Evolutionary conservation across 345 rosid genomes (phyloP).

Genomic region (Microthlaspi erraticum): DNA sequence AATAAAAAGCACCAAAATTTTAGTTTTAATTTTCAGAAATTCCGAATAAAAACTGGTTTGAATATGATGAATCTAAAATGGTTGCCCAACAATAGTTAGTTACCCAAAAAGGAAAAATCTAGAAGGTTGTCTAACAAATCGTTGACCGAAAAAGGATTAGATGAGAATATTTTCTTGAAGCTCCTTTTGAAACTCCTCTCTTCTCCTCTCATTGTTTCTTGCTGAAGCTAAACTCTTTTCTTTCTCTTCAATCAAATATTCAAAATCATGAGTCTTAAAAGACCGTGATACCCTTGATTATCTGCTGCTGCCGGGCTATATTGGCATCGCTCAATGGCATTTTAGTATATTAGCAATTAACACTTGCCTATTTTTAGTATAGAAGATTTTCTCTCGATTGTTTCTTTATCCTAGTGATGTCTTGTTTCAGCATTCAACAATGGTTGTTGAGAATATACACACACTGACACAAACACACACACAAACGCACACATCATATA

Average conservation of each 20-base stretch:
- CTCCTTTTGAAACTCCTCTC: background rate
- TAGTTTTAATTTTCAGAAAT: too few species aligned
- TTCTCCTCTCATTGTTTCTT: slow-evolving; percentile 29
- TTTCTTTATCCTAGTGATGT: slow-evolving; percentile 3
- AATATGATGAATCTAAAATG: slow-evolving; percentile 8
- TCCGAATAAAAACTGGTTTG: too few species aligned
- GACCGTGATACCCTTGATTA: slow-evolving; percentile 7
- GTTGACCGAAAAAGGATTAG: slow-evolving; percentile 33
- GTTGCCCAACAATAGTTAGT: slow-evolving; percentile 19
- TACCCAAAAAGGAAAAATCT: background rate
- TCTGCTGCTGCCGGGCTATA: background rate
- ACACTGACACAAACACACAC: slow-evolving; percentile 31
- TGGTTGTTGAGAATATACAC: slow-evolving; percentile 43
- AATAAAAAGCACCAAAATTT: too few species aligned
- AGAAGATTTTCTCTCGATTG: background rate
- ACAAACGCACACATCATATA: slow-evolving; percentile 14
- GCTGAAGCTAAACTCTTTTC: slow-evolving; percentile 10
- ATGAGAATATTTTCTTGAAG: slow-evolving; percentile 1
- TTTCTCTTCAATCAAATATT: background rate
- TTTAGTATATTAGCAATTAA: background rate
- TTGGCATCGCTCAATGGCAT: background rate
- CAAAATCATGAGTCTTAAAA: background rate
- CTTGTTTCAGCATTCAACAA: slow-evolving; percentile 22
- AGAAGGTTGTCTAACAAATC: slow-evolving; percentile 40
- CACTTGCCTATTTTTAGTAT: slow-evolving; percentile 2